Evolutionary conservation across 78 protist genomes (phyloP).

Genomic region (slime mould (Dictyostelium discoideum)): DNA sequence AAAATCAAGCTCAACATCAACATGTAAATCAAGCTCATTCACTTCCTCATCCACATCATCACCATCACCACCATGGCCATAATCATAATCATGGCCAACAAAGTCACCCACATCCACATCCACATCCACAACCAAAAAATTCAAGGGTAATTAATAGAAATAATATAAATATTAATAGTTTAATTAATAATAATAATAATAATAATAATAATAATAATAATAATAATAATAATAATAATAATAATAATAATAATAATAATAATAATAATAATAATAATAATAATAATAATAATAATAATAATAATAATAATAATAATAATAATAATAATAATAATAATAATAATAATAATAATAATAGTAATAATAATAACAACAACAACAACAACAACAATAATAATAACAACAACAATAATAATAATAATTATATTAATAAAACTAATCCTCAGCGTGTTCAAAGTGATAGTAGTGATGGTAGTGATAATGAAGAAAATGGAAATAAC

Average conservation of each 20-base stretch:
- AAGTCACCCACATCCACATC: not conserved
- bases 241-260: conserved; percentile 13
- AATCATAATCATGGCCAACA: not conserved
- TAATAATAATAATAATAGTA: not conserved
- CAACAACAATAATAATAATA: not conserved
- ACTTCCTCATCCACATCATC: not conserved
- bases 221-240: conserved; percentile 7
- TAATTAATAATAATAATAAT: not conserved
- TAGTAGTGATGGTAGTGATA: not conserved
- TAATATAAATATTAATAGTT: too few species aligned
- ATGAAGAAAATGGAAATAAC: not conserved
- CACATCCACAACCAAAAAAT: not conserved
- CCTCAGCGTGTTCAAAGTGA: not conserved
- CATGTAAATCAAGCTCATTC: not conserved
- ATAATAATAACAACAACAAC: not conserved
- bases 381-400: not conserved
- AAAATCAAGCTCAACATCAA: not conserved
- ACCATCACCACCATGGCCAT: conserved; percentile 10
- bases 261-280: not conserved
- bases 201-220: not conserved
- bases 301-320: conserved; percentile 3
- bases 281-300: not conserved
- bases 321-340: conserved; percentile 13
- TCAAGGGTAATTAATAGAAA: not conserved
- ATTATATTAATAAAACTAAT: not conserved